phyloP scores from a whole-genome alignment of 306 rosid species.

The Cucurbita moschata region DNA sequence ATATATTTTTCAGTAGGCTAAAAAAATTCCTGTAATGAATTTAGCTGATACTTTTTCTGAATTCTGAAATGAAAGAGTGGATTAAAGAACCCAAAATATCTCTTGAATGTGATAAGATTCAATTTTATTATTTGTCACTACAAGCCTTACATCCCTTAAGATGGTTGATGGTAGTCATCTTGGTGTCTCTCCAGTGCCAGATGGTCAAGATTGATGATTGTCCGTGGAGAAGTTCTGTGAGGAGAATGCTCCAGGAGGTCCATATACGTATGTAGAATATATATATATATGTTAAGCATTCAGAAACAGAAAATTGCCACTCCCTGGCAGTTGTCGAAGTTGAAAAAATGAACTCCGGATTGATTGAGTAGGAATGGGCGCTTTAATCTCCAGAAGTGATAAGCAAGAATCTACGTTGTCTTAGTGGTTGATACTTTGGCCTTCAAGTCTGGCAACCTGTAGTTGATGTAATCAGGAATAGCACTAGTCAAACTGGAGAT shows the following conservation, averaged over 20 bases:
- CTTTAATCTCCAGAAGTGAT: not conserved
- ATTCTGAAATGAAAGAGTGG: not conserved
- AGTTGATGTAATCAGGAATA: conserved; percentile 1
- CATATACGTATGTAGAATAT: not conserved
- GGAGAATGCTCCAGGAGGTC: not conserved
- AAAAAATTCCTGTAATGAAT: too few relatives aligned
- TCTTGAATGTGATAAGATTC: not conserved
- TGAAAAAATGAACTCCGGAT: not conserved
- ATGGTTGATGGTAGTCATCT: not conserved
- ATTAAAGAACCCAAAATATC: not conserved
- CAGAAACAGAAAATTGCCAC: too few relatives aligned
- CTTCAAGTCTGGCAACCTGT: not conserved
- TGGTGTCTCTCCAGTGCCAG: not conserved
- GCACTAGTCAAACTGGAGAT: not conserved
- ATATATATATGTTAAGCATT: too few relatives aligned
- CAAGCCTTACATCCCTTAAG: not conserved
- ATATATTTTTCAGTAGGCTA: too few relatives aligned
- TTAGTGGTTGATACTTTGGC: not conserved
- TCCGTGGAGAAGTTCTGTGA: not conserved
- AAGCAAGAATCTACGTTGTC: not conserved
- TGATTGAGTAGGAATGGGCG: not conserved
- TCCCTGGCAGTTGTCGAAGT: not conserved
- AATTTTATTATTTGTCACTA: not conserved
- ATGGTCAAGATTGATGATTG: not conserved
- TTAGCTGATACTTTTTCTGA: not conserved